A percentile compares a stretch with the other conserved stretches of the same genome.
Evolutionary conservation across 2,329 filamentous ascomycete genomes (phyloP).

Genomic region (Dryadomyces quercus-mongolicae): DNA sequence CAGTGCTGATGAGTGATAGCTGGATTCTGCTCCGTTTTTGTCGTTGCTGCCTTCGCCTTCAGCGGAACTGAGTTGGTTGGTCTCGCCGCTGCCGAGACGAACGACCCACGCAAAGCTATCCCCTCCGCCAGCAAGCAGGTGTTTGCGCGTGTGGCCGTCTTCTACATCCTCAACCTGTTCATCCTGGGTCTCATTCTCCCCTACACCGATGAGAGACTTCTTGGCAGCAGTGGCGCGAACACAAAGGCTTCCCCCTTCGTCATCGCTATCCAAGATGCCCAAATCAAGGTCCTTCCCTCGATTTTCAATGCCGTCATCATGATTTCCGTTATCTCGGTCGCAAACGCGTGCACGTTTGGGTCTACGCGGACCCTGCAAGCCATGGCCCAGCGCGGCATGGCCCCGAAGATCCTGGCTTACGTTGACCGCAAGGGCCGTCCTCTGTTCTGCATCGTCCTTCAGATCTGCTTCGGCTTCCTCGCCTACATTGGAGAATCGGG

Average conservation of each 20-base stretch:
- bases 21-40: conserved; percentile 37
- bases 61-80: conserved; percentile 40
- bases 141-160: conserved; percentile 40
- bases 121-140: conserved; percentile 40
- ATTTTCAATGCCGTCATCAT: conserved; percentile 42
- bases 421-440: conserved; percentile 51
- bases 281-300: conserved; percentile 35
- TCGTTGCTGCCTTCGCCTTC: conserved; percentile 31
- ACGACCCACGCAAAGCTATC: conserved; percentile 33
- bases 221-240: conserved; percentile 24
- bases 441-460: conserved; percentile 37
- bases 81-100: conserved; percentile 37
- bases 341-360: conserved; percentile 37
- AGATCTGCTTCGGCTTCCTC: conserved; percentile 42
- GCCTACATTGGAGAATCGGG: conserved; percentile 41
- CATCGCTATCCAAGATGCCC: conserved; percentile 35
- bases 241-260: conserved; percentile 37
- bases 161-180: conserved; percentile 40
- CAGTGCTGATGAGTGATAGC: no score
- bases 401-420: conserved; percentile 29
- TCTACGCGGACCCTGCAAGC: conserved; percentile 39
- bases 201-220: conserved; percentile 27
- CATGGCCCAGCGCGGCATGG: conserved; percentile 28
- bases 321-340: conserved; percentile 37
- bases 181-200: conserved; percentile 37